Percentiles rank a stretch among this genome's conserved stretches.
phyloP scores from a whole-genome alignment of 73 alveolate genomes.

The Symbiodinium pilosum region DNA sequence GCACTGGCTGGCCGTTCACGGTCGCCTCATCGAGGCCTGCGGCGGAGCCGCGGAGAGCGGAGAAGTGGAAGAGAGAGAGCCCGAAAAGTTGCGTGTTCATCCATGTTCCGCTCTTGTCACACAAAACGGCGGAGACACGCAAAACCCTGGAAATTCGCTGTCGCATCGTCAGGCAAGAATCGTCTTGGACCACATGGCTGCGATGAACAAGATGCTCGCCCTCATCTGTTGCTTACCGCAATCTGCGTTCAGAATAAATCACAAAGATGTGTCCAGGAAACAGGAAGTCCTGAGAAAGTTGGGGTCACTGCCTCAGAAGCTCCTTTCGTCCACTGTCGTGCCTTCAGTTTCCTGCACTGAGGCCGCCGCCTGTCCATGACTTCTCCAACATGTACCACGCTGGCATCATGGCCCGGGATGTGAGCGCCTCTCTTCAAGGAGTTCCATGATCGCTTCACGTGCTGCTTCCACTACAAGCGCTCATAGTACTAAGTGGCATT shows the following conservation, averaged over 20 bases:
- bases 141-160: not conserved
- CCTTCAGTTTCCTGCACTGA: too few species aligned
- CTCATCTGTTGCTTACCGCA: not conserved
- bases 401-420: conserved; percentile 51
- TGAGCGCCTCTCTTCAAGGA: not conserved
- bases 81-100: not conserved
- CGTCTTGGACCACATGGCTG: conserved; percentile 61
- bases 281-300: not conserved
- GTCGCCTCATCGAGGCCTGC: conserved; percentile 45
- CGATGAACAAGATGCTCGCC: not conserved
- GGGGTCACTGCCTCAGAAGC: conserved; percentile 65
- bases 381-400: conserved; percentile 27
- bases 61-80: not conserved
- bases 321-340: too few species aligned
- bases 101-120: not conserved
- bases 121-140: not conserved
- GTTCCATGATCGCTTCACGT: too few species aligned
- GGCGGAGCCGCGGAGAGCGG: not conserved
- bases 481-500: too few species aligned
- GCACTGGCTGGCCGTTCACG: conserved; percentile 76
- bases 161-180: not conserved
- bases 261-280: conserved; percentile 28
- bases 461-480: too few species aligned
- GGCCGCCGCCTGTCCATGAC: conserved; percentile 57
- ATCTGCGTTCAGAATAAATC: not conserved